Conservation (phyloP, 331 rosid genomes). For the Acacia concinna region DNA sequence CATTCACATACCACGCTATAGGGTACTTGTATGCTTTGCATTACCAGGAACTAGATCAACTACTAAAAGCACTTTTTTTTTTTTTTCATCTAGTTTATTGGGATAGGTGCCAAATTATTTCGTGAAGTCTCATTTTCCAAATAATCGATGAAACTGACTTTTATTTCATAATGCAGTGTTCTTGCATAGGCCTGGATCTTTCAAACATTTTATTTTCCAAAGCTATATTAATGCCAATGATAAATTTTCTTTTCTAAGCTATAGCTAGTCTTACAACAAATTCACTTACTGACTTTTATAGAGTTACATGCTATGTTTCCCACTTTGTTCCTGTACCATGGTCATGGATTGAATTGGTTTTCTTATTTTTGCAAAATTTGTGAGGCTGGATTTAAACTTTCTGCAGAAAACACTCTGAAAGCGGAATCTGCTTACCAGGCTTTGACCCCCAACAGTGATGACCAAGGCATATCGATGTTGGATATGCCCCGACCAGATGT, state of each 20-base stretch:
- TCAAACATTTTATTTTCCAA: not conserved
- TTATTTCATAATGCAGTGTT: conserved; percentile 16
- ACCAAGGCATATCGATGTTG: conserved; percentile 33
- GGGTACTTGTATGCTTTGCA: conserved; percentile 11
- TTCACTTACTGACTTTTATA: not conserved
- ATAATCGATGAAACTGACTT: not conserved
- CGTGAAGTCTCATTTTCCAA: not conserved
- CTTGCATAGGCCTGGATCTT: not conserved
- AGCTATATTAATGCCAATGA: not conserved
- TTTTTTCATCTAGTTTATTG: conserved; percentile 18
- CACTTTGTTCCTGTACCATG: conserved; percentile 6
- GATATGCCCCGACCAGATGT: conserved; percentile 55
- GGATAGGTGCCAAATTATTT: not conserved
- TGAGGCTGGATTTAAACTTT: conserved; percentile 26
- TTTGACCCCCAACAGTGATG: conserved; percentile 47
- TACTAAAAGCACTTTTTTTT: not conserved
- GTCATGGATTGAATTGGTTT: not conserved
- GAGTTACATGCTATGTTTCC: conserved; percentile 14
- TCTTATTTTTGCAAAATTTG: conserved; percentile 3
- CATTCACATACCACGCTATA: not conserved
- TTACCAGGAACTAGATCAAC: conserved; percentile 1
- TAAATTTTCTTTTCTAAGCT: conserved; percentile 2
- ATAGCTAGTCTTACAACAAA: not conserved
- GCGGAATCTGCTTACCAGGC: conserved; percentile 47
- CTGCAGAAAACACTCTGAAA: conserved; percentile 52